Evolutionary conservation across 2,329 filamentous ascomycete species (phyloP).

Genomic region (Penicillium sp.): DNA sequence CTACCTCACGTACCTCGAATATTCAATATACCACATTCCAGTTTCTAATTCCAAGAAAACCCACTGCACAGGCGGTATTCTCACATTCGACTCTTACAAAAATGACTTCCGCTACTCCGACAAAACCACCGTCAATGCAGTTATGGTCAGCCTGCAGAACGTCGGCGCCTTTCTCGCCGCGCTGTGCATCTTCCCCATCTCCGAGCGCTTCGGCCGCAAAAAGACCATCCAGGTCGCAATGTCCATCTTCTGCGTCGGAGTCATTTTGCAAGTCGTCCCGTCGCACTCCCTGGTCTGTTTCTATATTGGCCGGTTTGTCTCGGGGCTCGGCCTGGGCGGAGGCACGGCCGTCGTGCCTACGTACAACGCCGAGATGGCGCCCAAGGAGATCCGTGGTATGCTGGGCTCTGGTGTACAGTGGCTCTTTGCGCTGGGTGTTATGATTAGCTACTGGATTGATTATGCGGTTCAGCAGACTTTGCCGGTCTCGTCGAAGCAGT

Average conservation of each 20-base stretch:
- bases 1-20: neutral
- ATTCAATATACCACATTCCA: neutral
- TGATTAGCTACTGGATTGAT: conserved; percentile 50
- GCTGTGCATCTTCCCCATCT: conserved; percentile 51
- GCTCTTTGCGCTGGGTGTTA: conserved; percentile 41
- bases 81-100: conserved; percentile 47
- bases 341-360: conserved; percentile 47
- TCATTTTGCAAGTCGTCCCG: conserved; percentile 52
- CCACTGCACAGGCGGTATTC: conserved; percentile 40
- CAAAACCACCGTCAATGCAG: conserved; percentile 47
- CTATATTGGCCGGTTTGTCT: conserved; percentile 51
- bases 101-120: conserved; percentile 47
- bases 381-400: conserved; percentile 46
- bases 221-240: conserved; percentile 49
- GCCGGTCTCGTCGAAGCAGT: conserved; percentile 46
- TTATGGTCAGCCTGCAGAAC: conserved; percentile 53
- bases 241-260: conserved; percentile 40
- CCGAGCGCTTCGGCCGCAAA: conserved; percentile 49
- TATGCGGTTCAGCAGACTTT: conserved; percentile 51
- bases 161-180: conserved; percentile 57
- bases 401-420: conserved; percentile 42
- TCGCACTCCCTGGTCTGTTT: conserved; percentile 49
- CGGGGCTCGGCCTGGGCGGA: conserved; percentile 51
- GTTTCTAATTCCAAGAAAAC: neutral
- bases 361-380: conserved; percentile 47